Conservation (phyloP, 768 basidiomycete species). For the Pluteus cervinus region DNA sequence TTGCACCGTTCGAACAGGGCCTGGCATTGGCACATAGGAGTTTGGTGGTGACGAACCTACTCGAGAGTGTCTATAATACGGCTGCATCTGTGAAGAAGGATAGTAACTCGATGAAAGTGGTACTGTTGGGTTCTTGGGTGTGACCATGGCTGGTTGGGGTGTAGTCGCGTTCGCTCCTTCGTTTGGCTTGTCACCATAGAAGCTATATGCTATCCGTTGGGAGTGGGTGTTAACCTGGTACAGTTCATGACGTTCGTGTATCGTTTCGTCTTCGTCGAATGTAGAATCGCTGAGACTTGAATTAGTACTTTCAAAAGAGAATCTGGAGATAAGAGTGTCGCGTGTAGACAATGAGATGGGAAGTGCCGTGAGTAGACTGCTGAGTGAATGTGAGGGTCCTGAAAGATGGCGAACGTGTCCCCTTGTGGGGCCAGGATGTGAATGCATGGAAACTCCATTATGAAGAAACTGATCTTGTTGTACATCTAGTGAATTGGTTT, state of each 20-base stretch:
- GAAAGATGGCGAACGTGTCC: slow-evolving; percentile 21
- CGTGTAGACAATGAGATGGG: slow-evolving; percentile 48
- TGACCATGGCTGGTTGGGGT: slow-evolving; percentile 19
- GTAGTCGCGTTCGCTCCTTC: too few species aligned
- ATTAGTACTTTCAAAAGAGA: slow-evolving; percentile 48
- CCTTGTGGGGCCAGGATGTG: too few species aligned
- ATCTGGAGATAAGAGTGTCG: slow-evolving; percentile 46
- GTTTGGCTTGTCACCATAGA: too few species aligned
- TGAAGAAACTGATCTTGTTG: too few species aligned
- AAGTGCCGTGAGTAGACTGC: slow-evolving; percentile 38
- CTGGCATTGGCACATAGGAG: slow-evolving; percentile 28
- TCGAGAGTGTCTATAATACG: slow-evolving; percentile 9
- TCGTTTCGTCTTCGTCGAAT: slow-evolving; percentile 25
- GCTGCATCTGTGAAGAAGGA: neutral
- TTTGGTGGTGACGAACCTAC: slow-evolving; percentile 27
- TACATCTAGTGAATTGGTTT: too few species aligned
- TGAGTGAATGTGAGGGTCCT: slow-evolving; percentile 29
- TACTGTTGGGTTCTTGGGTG: slow-evolving; percentile 7
- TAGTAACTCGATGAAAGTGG: slow-evolving; percentile 3
- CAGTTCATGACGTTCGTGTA: slow-evolving; percentile 38
- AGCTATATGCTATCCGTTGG: too few species aligned
- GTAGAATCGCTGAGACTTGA: slow-evolving; percentile 36
- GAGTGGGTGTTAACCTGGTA: slow-evolving; percentile 28
- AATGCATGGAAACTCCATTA: too few species aligned
- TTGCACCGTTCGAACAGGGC: slow-evolving; percentile 40